These are phyloP conservation scores for Cladosporium sphaerospermum DNA, from an alignment of 2,329 filamentous ascomycete species.

Conservation along the genomic window DNA sequence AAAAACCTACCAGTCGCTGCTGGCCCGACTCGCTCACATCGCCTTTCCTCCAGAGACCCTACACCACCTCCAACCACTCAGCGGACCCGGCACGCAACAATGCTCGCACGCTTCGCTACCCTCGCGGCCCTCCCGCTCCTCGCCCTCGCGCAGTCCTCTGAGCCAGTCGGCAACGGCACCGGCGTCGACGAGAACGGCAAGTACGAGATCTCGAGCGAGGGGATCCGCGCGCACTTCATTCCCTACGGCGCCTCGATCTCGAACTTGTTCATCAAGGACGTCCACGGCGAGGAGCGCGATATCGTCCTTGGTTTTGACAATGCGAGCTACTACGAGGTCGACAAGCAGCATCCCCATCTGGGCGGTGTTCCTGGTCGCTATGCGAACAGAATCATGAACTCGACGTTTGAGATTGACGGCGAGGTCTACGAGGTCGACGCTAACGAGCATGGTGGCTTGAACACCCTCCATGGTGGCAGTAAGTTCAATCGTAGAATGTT, in stretches of 20 bases:
- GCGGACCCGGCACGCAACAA: not conserved
- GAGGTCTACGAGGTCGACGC: slow-evolving; percentile 42
- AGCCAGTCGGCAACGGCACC: slow-evolving; percentile 19
- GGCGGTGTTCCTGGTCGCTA: slow-evolving; percentile 68
- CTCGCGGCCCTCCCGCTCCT: slow-evolving; percentile 19
- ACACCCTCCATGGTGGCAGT: slow-evolving; percentile 49
- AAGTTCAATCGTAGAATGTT: slow-evolving; percentile 36
- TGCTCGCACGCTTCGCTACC: slow-evolving; percentile 11
- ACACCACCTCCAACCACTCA: not conserved
- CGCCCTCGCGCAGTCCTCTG: slow-evolving; percentile 11
- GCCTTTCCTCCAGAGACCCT: not conserved
- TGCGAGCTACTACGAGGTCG: slow-evolving; percentile 61
- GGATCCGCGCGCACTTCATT: slow-evolving; percentile 64
- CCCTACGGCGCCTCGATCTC: slow-evolving; percentile 68
- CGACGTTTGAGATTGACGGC: slow-evolving; percentile 47
- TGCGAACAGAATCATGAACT: slow-evolving; percentile 76
- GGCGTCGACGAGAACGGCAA: slow-evolving; percentile 44
- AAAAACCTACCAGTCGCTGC: not conserved
- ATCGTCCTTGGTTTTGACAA: slow-evolving; percentile 72
- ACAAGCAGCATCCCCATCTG: slow-evolving; percentile 63
- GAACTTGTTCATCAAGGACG: slow-evolving; percentile 65
- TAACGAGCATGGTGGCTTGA: slow-evolving; percentile 46
- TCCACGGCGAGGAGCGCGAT: slow-evolving; percentile 61
- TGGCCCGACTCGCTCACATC: not conserved
- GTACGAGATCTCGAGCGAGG: slow-evolving; percentile 63